These are phyloP conservation scores for Coemansia sp. DNA, from an alignment of 192 early-diverging fungal species.

Conservation along the genomic window DNA sequence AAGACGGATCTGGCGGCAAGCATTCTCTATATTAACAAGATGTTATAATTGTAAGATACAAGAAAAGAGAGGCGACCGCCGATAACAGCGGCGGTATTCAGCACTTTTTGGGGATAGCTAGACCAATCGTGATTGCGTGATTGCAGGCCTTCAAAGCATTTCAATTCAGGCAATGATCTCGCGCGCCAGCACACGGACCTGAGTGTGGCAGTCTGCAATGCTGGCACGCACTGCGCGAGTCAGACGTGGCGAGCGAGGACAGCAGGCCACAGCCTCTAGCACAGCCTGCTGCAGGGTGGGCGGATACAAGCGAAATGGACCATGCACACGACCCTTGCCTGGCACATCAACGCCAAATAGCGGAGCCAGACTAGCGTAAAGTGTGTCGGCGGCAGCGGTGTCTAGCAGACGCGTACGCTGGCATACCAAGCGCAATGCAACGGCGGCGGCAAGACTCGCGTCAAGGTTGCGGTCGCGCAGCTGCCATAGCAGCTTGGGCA, in stretches of 20 bases:
- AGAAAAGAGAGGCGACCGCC: background rate
- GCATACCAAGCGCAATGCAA: slow-evolving; percentile 35
- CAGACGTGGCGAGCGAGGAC: slow-evolving; percentile 23
- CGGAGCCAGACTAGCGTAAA: slow-evolving; percentile 43
- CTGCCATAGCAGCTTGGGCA: slow-evolving; percentile 54
- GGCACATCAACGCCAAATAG: slow-evolving; percentile 51
- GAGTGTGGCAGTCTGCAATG: slow-evolving; percentile 2
- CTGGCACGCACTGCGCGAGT: slow-evolving; percentile 28
- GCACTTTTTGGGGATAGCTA: background rate
- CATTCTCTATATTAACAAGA: slow-evolving; percentile 21
- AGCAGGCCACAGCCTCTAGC: slow-evolving; percentile 35
- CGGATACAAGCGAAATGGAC: slow-evolving; percentile 45
- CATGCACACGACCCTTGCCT: slow-evolving; percentile 41
- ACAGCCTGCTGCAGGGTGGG: slow-evolving; percentile 32
- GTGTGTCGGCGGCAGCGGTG: slow-evolving; percentile 8
- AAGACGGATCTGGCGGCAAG: slow-evolving; percentile 17
- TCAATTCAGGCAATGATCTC: slow-evolving; percentile 4
- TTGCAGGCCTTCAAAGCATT: background rate
- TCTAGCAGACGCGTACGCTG: slow-evolving; percentile 48
- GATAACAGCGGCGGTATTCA: background rate
- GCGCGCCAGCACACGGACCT: background rate
- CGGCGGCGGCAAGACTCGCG: slow-evolving; percentile 30
- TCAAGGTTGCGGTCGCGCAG: slow-evolving; percentile 46
- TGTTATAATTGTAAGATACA: background rate
- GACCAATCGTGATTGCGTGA: slow-evolving; percentile 17